Evolutionary conservation across 805 yeast genomes (phyloP).

Genomic region (Cyberlindnera bimundalis): DNA sequence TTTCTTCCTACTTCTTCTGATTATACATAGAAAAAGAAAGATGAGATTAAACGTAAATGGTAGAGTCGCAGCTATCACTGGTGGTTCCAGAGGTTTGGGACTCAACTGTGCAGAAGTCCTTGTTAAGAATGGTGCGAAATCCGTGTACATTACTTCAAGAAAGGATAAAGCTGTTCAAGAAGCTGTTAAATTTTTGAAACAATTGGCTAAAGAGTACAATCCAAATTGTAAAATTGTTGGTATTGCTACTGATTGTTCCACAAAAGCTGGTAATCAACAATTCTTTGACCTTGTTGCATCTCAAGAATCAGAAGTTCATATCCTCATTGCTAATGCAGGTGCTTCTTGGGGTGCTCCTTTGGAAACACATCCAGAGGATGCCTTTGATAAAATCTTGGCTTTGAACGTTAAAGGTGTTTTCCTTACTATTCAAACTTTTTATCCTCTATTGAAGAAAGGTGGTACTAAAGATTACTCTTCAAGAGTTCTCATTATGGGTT

Average conservation of each 20-base stretch:
- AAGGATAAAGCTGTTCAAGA: slow-evolving; percentile 59
- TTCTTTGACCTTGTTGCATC: slow-evolving; percentile 43
- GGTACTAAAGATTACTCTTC: slow-evolving; percentile 57
- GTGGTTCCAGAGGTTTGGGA: slow-evolving; percentile 76
- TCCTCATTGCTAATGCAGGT: slow-evolving; percentile 74
- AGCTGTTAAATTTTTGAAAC: slow-evolving; percentile 39
- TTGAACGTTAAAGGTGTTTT: slow-evolving; percentile 69
- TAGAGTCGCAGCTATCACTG: slow-evolving; percentile 65
- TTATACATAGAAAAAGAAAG: no score
- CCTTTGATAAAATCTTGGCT: slow-evolving; percentile 58
- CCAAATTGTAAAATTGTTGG: slow-evolving; percentile 34
- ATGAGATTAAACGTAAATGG: slow-evolving; percentile 45
- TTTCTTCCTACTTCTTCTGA: no score
- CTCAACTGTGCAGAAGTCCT: slow-evolving; percentile 63
- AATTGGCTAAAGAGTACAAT: slow-evolving; percentile 29
- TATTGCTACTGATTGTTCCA: slow-evolving; percentile 56
- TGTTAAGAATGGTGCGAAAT: slow-evolving; percentile 56
- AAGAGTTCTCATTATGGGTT: slow-evolving; percentile 62
- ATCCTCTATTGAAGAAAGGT: slow-evolving; percentile 52
- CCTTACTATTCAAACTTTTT: slow-evolving; percentile 57
- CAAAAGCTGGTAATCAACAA: slow-evolving; percentile 42
- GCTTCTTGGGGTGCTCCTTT: slow-evolving; percentile 74
- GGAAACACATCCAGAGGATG: slow-evolving; percentile 55
- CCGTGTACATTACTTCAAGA: slow-evolving; percentile 63
- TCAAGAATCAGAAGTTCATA: slow-evolving; percentile 44